Percentiles rank a stretch among this genome's conserved stretches.
phyloP scores from a whole-genome alignment of 768 basidiomycete species.

The Termitomyces sp. region DNA sequence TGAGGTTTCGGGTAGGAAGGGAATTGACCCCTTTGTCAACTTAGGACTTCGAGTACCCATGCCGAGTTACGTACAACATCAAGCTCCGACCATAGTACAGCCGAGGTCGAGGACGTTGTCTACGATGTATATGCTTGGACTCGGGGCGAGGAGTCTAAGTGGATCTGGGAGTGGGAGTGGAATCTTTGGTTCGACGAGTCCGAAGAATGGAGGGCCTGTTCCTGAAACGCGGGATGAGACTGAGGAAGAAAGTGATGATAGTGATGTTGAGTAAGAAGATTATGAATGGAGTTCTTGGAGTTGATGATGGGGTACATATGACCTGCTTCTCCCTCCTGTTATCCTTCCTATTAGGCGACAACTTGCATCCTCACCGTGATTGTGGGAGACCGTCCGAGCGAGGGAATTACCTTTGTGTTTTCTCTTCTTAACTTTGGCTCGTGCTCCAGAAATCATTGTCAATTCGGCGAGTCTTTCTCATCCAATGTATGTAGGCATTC shows the following conservation, averaged over 20 bases:
- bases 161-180: slow-evolving; percentile 3
- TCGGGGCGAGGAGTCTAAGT: slow-evolving; percentile 36
- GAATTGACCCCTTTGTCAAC: slow-evolving; percentile 34
- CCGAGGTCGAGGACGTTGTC: slow-evolving; percentile 46
- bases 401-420: too few species aligned
- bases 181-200: slow-evolving; percentile 5
- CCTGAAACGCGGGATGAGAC: not conserved
- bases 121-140: slow-evolving; percentile 58
- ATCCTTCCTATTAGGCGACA: too few species aligned
- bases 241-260: not conserved
- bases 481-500: too few species aligned
- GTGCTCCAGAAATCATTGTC: too few species aligned
- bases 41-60: slow-evolving; percentile 55
- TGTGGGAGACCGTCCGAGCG: too few species aligned
- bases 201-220: not conserved
- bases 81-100: slow-evolving; percentile 8
- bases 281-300: not conserved
- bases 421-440: too few species aligned
- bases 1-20: slow-evolving; percentile 9
- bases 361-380: too few species aligned
- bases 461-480: too few species aligned
- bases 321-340: too few species aligned
- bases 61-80: slow-evolving; percentile 33
- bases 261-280: slow-evolving; percentile 2
- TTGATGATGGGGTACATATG: too few species aligned